These are phyloP conservation scores for Thelonectria discophora DNA, from an alignment of 2,329 filamentous ascomycete genomes.

Conservation along the genomic window DNA sequence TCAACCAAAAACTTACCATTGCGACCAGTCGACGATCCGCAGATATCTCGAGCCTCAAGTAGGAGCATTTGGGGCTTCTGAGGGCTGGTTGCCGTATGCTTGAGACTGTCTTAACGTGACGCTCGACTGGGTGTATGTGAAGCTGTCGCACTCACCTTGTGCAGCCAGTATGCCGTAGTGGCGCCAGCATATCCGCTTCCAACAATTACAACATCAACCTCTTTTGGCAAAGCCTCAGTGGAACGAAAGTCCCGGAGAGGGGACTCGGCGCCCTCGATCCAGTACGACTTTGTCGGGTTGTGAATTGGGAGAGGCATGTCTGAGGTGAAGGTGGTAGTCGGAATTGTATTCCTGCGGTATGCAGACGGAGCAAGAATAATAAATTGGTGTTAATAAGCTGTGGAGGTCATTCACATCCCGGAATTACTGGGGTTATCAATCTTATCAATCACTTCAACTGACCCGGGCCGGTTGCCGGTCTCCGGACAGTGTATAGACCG, in stretches of 20 bases:
- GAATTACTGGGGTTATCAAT: no score
- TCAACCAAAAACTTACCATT: conserved; percentile 12
- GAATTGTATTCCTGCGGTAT: no score
- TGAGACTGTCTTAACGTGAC: conserved; percentile 1
- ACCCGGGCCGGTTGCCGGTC: no score
- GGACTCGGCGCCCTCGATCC: conserved; percentile 22
- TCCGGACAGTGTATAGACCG: no score
- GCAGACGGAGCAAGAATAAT: no score
- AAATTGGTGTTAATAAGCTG: no score
- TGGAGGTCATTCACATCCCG: no score
- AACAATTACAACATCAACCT: conserved; percentile 20
- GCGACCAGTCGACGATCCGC: conserved; percentile 21
- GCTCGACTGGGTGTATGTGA: no score
- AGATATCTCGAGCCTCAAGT: conserved; percentile 24
- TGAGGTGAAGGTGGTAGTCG: no score
- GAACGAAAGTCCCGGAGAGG: conserved; percentile 22
- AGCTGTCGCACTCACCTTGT: conserved; percentile 16
- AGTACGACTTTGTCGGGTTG: conserved; percentile 26
- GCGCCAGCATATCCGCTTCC: conserved; percentile 24
- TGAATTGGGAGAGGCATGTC: conserved; percentile 22
- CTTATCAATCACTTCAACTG: no score
- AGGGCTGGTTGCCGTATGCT: conserved; percentile 1
- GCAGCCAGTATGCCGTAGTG: conserved; percentile 21
- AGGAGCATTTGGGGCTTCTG: conserved; percentile 14
- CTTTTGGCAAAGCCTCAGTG: conserved; percentile 4